Base-by-base conservation (phyloP, 2,329 filamentous ascomycete species). In the Nemania sp. region DNA sequence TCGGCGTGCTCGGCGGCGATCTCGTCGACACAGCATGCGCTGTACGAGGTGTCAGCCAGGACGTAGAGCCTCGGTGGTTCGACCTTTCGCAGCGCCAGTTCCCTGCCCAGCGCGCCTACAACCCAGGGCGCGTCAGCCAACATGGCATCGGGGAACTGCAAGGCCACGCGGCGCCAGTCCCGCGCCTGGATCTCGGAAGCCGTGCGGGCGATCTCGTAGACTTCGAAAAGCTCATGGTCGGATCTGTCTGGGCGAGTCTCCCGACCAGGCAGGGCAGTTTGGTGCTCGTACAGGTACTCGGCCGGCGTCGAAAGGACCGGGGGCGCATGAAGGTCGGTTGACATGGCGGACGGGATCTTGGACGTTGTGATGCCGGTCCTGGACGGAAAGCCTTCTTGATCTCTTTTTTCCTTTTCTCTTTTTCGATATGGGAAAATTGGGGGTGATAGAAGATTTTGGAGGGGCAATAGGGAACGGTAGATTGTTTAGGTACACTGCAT, bases 101-200 rank as follows among this genome's bases (percentile, higher is more conserved):
- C 76, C 10, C 60, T 54, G 13, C 65, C 65, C 63, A 96, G 76
- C 0, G 86, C 79, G 55, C 88, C 86, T 58, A 89, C 92, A 0
- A 97, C 90, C 59, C 89, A 83, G 5, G 92, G 89, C 9, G 91
- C 91, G 80, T 99, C 92, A 0, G 85, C 81, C 0, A 99, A 83
- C 91, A 98, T 96, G 29, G 89, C 83, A 77, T 99, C 95, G 0
- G 95, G 94, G 68, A 99, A 98, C 73, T 99, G 95, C n/a, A 99
- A 79, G 1, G 92, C 95, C 34, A 99, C 85, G 52, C 90, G 85
- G 64, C 78, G 84, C 84, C 91, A 96, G 74, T 82, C 82, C 45
- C 87, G 89, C 5, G 81, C 76, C n/a, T 81, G 80, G 48, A 99
- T 90, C 75, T 97, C 91, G 37, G 78, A 75, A 50, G 92, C 84